Conservation (phyloP, 2,329 filamentous ascomycete species). For the Venturia asperata region DNA sequence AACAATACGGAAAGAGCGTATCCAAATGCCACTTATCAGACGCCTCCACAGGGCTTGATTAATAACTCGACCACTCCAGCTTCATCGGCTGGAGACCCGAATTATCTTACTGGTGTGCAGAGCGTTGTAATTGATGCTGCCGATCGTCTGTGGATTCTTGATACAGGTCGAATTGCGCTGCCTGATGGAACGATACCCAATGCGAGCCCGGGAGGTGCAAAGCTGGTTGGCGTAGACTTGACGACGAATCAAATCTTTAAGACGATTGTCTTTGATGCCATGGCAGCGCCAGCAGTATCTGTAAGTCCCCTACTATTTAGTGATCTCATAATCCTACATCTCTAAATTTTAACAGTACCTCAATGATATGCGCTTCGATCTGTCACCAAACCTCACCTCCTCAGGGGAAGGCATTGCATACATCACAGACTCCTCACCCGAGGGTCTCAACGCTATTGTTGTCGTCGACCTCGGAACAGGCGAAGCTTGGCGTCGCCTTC, state of each 20-base stretch:
- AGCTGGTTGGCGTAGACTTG: slow-evolving; percentile 44
- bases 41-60: slow-evolving; percentile 44
- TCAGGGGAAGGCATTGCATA: slow-evolving; percentile 37
- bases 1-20: slow-evolving; percentile 41
- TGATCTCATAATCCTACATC: slow-evolving; percentile 22
- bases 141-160: slow-evolving; percentile 48
- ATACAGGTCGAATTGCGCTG: slow-evolving; percentile 43
- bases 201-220: slow-evolving; percentile 43
- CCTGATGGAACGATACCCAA: slow-evolving; percentile 39
- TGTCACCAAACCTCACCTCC: slow-evolving; percentile 35
- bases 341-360: slow-evolving; percentile 45
- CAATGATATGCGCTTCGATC: slow-evolving; percentile 49
- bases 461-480: slow-evolving; percentile 45
- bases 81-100: slow-evolving; percentile 40
- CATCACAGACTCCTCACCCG: slow-evolving; percentile 45
- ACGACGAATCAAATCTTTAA: slow-evolving; percentile 40
- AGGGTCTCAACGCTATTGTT: slow-evolving; percentile 45
- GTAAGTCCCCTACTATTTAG: slow-evolving; percentile 29
- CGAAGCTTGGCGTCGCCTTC: slow-evolving; percentile 45
- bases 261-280: slow-evolving; percentile 42
- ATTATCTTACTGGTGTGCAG: slow-evolving; percentile 47
- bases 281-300: background rate
- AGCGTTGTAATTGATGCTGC: slow-evolving; percentile 45
- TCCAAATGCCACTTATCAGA: slow-evolving; percentile 40
- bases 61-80: slow-evolving; percentile 45